These are phyloP conservation scores for Fusarium sulawesiense DNA, from an alignment of 2,329 filamentous ascomycete genomes.

Conservation along the genomic window DNA sequence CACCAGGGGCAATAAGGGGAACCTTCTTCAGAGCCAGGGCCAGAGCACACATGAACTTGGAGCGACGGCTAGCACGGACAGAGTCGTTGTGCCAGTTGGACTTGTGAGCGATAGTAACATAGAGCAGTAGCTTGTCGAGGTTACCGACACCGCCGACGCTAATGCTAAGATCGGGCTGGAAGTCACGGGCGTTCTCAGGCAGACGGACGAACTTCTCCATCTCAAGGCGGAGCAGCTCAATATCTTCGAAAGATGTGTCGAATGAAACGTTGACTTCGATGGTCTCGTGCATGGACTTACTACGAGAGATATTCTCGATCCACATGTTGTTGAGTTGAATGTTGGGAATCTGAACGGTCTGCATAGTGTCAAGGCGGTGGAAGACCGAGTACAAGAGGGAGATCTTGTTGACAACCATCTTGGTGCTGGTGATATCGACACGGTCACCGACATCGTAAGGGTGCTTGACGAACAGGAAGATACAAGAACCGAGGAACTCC, in stretches of 20 bases:
- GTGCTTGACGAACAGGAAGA: constrained; percentile 99
- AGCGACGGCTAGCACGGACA: constrained; percentile 82
- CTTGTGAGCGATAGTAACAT: constrained; percentile 90
- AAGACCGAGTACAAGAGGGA: constrained; percentile 95
- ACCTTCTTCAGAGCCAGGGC: constrained; percentile 86
- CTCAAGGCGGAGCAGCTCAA: constrained; percentile 85
- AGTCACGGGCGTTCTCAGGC: constrained; percentile 90
- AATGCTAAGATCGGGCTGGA: constrained; percentile 84
- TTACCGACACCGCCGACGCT: constrained; percentile 82
- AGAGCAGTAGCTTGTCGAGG: constrained; percentile 87
- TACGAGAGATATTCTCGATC: constrained; percentile 93
- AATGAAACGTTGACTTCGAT: constrained; percentile 84
- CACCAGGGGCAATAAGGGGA: constrained; percentile 85
- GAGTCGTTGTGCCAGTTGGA: constrained; percentile 91
- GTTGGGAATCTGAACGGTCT: constrained; percentile 85
- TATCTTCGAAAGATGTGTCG: constrained; percentile 88
- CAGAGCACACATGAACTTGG: constrained; percentile 97
- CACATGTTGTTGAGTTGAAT: constrained; percentile 91
- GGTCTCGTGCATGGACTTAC: constrained; percentile 89
- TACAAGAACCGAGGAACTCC: constrained; percentile 97
- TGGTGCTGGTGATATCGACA: constrained; percentile 78
- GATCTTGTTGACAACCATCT: constrained; percentile 90
- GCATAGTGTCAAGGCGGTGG: constrained; percentile 82
- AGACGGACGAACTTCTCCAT: constrained; percentile 86
- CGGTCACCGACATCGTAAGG: constrained; percentile 96